A percentile compares a stretch with the other conserved stretches of the same genome.
phyloP scores from a whole-genome alignment of 352 stramenopile species.

The Nothophytophthora sp. region DNA sequence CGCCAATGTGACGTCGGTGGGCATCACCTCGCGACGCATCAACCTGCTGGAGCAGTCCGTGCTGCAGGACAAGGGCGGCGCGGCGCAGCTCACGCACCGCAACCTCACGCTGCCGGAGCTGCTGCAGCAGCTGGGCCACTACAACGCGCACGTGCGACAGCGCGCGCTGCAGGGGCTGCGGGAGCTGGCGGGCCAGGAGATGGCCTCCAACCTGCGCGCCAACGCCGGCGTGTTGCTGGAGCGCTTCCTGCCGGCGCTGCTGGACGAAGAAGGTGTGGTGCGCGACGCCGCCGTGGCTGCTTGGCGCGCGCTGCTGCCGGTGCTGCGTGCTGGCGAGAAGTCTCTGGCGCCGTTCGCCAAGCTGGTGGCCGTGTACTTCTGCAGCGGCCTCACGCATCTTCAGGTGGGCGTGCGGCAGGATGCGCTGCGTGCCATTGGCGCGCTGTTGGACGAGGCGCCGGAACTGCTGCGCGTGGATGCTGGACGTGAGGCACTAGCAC shows the following conservation, averaged over 20 bases:
- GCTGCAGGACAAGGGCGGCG: conserved; percentile 68
- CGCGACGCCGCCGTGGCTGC: conserved; percentile 64
- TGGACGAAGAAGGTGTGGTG: conserved; percentile 82
- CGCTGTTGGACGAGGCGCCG: conserved; percentile 58
- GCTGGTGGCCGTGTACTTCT: conserved; percentile 79
- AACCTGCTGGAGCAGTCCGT: conserved; percentile 83
- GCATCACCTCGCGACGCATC: conserved; percentile 75
- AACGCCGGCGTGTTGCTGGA: conserved; percentile 80
- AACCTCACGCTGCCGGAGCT: conserved; percentile 70
- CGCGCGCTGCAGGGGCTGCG: conserved; percentile 63
- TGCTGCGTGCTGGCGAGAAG: conserved; percentile 44
- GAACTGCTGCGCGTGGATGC: conserved; percentile 58
- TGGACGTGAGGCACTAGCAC: conserved; percentile 52
- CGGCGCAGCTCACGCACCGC: conserved; percentile 59
- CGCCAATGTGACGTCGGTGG: conserved; percentile 80
- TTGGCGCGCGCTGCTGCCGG: conserved; percentile 70
- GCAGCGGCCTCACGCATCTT: conserved; percentile 78
- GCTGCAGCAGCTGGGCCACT: conserved; percentile 68
- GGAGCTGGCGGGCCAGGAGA: conserved; percentile 54
- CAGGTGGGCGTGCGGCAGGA: conserved; percentile 78
- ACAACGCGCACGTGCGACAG: conserved; percentile 82
- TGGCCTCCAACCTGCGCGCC: conserved; percentile 55
- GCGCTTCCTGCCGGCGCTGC: conserved; percentile 68
- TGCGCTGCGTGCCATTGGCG: conserved; percentile 67
- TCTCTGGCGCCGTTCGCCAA: conserved; percentile 68